Evolutionary conservation across 805 yeast genomes (phyloP), one percentile per base, ranked within the genome.

Genomic region (Brettanomyces naardenensis): DNA sequence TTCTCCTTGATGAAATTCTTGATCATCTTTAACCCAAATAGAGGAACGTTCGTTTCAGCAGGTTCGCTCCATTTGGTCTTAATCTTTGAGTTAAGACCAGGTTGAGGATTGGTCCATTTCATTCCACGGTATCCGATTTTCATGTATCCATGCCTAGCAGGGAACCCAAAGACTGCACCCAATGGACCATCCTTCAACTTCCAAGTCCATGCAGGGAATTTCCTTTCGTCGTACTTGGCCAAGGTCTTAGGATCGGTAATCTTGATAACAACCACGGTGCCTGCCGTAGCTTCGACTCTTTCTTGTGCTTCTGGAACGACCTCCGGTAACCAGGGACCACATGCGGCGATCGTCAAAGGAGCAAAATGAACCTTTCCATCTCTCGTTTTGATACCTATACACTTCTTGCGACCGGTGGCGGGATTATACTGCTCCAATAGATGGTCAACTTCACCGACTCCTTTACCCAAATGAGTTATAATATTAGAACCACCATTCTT

Each of bases 121-220:
- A 52, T 14, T n/a, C 59, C 60, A 18, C 60, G 44, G 36, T 50
- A 56, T 1, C 61, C 61, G 33, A 58, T 46, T 39, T 58, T 58
- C 41, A 58, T 22, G 15, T 46, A 46, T 1, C 61, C 60, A 29
- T 48, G 41, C 5, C 49, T 44, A 11, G 47, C 43, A 6, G 61
- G 61, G 39, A 57, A 57, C 4, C 61, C 61, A 42, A 54, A 57
- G 13, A 57, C 33, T 4, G 57, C 59, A 18, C 61, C 62, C 43
- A 53, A 49, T 5, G 48, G 52, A 18, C 55, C 53, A 31, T 53
- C 55, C 25, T 56, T 46, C n/a, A 52, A 41, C 31, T 55, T 52
- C 41, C 46, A 56, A 19, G 58, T 50, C 58, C 59, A 54, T 2
- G 55, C 44, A 7, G 60, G 61, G 40, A 51, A 51, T 10, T 23